Percentiles rank a stretch among this genome's conserved stretches.
Conservation (phyloP, 129 eudicot species). For the Tagetes erecta region DNA sequence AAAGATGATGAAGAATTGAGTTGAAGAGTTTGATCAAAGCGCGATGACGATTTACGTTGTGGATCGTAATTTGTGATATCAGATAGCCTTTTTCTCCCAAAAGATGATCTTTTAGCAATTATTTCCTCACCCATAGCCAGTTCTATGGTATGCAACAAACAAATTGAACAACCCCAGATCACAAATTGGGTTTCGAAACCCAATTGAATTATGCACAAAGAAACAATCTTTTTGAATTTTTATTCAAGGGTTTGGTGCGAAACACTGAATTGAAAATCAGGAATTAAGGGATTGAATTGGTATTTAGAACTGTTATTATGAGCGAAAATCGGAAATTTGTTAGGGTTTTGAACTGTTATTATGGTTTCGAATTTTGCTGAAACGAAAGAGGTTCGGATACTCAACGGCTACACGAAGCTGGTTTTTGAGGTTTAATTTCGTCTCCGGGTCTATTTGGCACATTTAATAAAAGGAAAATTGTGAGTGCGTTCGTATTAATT, state of each 20-base stretch:
- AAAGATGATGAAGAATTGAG: conserved; percentile 27
- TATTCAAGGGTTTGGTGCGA: conserved; percentile 8
- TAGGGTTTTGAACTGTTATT: too few relatives aligned
- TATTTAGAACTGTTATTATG: too few relatives aligned
- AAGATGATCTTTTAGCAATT: conserved; percentile 62
- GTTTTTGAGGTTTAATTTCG: not conserved
- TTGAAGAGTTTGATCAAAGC: not conserved
- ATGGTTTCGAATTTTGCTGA: not conserved
- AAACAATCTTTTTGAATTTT: too few relatives aligned
- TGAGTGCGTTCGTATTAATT: too few relatives aligned
- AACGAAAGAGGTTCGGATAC: not conserved
- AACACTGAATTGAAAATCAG: not conserved
- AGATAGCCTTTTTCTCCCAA: conserved; percentile 70
- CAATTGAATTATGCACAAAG: too few relatives aligned
- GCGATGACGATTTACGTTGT: conserved; percentile 46
- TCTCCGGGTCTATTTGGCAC: too few relatives aligned
- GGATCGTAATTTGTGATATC: conserved; percentile 68
- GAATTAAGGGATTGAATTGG: not conserved
- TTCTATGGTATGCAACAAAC: not conserved
- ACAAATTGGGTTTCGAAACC: not conserved
- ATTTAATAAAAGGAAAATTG: too few relatives aligned
- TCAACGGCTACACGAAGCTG: not conserved
- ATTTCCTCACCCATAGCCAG: conserved; percentile 37
- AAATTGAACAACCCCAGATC: not conserved
- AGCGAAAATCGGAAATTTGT: too few relatives aligned